Conservation (phyloP, 495 filamentous ascomycete species). For the Hypoxylon subgilvum region DNA sequence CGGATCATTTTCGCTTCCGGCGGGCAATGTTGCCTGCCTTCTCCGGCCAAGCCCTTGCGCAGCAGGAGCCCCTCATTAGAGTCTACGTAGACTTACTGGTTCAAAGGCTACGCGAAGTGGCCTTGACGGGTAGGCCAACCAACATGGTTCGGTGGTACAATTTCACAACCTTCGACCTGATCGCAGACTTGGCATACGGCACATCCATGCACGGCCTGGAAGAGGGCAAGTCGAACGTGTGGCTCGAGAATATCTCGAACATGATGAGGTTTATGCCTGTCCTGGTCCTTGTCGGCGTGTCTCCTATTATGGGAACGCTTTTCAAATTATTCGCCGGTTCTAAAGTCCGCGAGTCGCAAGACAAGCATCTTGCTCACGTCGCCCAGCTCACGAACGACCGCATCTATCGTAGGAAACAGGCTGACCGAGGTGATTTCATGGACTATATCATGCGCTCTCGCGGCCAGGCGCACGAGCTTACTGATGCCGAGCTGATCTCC, state of each 20-base stretch:
- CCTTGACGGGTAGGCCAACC: conserved; percentile 38
- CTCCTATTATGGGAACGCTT: conserved; percentile 40
- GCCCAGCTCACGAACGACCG: conserved; percentile 43
- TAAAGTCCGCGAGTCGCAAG: conserved; percentile 37
- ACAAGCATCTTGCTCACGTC: conserved; percentile 40
- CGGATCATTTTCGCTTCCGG: conserved; percentile 50
- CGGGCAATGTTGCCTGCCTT: conserved; percentile 58
- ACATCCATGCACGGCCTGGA: conserved; percentile 61
- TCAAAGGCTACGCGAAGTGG: conserved; percentile 46
- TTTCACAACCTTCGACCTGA: conserved; percentile 67
- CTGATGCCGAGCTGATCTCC: conserved; percentile 46
- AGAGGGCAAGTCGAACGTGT: conserved; percentile 44
- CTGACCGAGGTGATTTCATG: conserved; percentile 43
- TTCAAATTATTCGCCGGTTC: conserved; percentile 44
- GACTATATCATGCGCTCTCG: conserved; percentile 40
- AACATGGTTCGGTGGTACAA: conserved; percentile 64
- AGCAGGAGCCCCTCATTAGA: conserved; percentile 55
- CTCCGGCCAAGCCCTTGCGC: conserved; percentile 54
- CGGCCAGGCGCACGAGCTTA: conserved; percentile 44
- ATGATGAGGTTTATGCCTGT: conserved; percentile 33
- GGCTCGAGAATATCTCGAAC: conserved; percentile 46
- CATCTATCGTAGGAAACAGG: conserved; percentile 39
- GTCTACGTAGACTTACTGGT: conserved; percentile 57
- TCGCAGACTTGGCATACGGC: conserved; percentile 66
- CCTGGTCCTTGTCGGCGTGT: conserved; percentile 40